A percentile compares a stretch with the other conserved stretches of the same genome.
Conservation (phyloP, 257 asterid species). For the Forsythia suspensa region DNA sequence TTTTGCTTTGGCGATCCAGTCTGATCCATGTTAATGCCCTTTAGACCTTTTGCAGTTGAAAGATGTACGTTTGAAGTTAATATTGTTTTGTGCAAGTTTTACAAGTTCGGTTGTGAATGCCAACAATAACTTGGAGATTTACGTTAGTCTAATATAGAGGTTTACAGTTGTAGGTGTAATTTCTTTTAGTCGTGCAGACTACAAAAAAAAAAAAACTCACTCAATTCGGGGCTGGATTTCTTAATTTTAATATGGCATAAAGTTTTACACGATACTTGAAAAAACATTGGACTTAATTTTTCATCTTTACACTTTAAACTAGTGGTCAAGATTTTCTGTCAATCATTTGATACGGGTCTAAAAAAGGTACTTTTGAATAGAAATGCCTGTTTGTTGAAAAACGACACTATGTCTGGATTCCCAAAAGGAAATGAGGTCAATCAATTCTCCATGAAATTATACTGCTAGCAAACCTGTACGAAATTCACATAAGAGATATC, state of each 20-base stretch:
- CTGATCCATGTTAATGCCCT: not conserved
- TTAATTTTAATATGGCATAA: not conserved
- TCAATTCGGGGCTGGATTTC: not conserved
- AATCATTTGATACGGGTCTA: too few species aligned
- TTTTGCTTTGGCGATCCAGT: not conserved
- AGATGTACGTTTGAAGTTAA: not conserved
- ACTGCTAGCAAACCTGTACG: too few species aligned
- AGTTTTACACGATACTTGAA: too few species aligned
- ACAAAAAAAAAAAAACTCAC: too few species aligned
- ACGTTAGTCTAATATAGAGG: not conserved
- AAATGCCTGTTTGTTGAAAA: too few species aligned
- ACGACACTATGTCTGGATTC: too few species aligned
- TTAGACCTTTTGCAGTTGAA: not conserved
- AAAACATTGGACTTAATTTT: not conserved
- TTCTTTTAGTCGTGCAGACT: not conserved
- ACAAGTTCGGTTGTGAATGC: not conserved
- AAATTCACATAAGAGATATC: too few species aligned
- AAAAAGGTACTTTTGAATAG: too few species aligned
- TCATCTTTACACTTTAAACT: not conserved
- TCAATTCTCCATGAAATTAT: too few species aligned
- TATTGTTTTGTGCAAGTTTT: not conserved
- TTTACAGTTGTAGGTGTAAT: not conserved
- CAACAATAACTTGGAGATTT: not conserved
- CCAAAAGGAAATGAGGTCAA: too few species aligned
- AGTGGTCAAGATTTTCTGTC: not conserved